Conservation (phyloP, 768 basidiomycete species). For the Rhodosporidiobolus sp. region DNA sequence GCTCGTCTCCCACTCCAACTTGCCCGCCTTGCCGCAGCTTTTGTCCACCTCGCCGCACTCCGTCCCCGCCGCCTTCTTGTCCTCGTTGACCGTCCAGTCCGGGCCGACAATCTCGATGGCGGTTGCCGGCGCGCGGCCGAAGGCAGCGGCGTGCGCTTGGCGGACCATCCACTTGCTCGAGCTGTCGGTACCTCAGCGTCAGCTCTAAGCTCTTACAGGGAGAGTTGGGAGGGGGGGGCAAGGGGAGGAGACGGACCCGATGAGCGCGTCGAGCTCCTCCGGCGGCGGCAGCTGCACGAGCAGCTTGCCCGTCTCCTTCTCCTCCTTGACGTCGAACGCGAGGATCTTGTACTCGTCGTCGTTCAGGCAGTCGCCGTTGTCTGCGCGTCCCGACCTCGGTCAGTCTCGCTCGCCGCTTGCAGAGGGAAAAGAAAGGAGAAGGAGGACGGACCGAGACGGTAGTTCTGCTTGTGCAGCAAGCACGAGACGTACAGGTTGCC, state of each 20-base stretch:
- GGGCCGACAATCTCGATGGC: slow-evolving; percentile 51
- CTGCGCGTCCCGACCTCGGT: too few relatives aligned
- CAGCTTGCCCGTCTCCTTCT: slow-evolving; percentile 53
- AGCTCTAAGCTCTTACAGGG: neutral
- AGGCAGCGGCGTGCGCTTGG: slow-evolving; percentile 55
- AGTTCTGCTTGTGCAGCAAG: slow-evolving; percentile 34
- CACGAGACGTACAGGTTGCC: slow-evolving; percentile 58
- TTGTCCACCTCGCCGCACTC: slow-evolving; percentile 30
- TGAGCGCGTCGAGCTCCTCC: slow-evolving; percentile 59
- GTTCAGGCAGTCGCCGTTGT: slow-evolving; percentile 59
- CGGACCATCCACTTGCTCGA: slow-evolving; percentile 32
- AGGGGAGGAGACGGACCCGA: slow-evolving; percentile 54
- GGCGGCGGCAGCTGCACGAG: slow-evolving; percentile 58
- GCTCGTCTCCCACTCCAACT: slow-evolving; percentile 31
- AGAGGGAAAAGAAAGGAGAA: too few relatives aligned
- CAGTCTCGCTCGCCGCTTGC: too few relatives aligned
- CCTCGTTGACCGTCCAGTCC: slow-evolving; percentile 13
- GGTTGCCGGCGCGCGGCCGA: slow-evolving; percentile 43
- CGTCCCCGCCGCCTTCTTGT: slow-evolving; percentile 21
- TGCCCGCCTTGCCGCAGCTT: slow-evolving; percentile 9
- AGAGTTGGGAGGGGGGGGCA: neutral
- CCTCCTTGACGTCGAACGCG: slow-evolving; percentile 60
- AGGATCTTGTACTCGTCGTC: slow-evolving; percentile 62
- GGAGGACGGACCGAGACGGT: slow-evolving; percentile 14
- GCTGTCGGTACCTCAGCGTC: too few relatives aligned